Evolutionary conservation across 2,329 filamentous ascomycete species (phyloP).

Genomic region (Verticillium nubilum): DNA sequence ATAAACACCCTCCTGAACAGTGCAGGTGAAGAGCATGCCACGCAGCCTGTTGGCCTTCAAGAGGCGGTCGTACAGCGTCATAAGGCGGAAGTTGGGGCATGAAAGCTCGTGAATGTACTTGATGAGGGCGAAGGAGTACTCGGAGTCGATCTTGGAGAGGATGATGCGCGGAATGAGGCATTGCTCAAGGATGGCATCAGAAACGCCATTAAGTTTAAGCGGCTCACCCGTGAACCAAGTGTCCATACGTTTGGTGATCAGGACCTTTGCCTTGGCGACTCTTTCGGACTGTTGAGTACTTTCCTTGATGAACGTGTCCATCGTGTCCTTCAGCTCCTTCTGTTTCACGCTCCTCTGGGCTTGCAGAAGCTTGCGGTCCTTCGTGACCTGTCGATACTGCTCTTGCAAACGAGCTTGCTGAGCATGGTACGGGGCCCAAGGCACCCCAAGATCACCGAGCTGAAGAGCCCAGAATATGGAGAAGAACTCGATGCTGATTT

Average conservation of each 20-base stretch:
- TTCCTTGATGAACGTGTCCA: constrained; percentile 67
- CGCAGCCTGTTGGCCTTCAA: constrained; percentile 80
- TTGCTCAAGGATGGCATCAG: constrained; percentile 77
- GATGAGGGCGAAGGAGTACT: constrained; percentile 82
- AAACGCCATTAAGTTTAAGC: constrained; percentile 60
- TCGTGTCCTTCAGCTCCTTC: constrained; percentile 62
- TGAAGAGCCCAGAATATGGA: constrained; percentile 89
- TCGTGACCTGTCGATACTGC: constrained; percentile 61
- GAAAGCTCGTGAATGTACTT: constrained; percentile 82
- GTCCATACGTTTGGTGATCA: constrained; percentile 70
- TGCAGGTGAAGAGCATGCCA: constrained; percentile 81
- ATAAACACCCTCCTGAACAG: constrained; percentile 85
- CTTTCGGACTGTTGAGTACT: constrained; percentile 63
- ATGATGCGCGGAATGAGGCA: constrained; percentile 87
- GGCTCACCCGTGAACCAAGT: constrained; percentile 67
- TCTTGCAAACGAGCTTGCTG: constrained; percentile 66
- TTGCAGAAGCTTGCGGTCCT: constrained; percentile 68
- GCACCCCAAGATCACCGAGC: constrained; percentile 73
- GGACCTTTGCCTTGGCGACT: constrained; percentile 60
- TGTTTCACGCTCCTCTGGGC: constrained; percentile 65
- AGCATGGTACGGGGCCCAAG: constrained; percentile 69
- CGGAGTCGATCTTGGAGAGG: constrained; percentile 79
- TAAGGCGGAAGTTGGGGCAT: constrained; percentile 79
- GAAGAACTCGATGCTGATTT: constrained; percentile 76
- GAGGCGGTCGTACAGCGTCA: constrained; percentile 76